Evolutionary conservation across 139 green algal genomes (phyloP), one percentile per base, ranked within the genome.

Genomic region (Penium margaritaceum): DNA sequence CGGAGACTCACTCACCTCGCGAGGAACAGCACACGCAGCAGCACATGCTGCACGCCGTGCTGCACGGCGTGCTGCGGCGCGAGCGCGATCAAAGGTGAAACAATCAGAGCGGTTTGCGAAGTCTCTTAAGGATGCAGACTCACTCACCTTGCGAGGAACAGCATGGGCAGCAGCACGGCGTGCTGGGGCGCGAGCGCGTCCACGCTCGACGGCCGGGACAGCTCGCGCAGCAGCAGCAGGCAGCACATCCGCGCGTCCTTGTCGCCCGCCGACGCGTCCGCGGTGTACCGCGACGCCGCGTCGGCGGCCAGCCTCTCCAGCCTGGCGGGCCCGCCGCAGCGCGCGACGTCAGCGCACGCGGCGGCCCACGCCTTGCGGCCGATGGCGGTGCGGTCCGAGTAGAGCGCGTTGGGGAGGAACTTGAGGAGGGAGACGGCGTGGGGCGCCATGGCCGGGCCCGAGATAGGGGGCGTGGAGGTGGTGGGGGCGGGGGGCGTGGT

Each of bases 261-360:
- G 5, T 84, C 81, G 0, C 63, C 74, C 4, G 74, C 54, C 6
- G 75, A 77, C 0, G 54, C 74, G 4, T 70, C 54, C 14, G 74
- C 79, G 1, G 29, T 37, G 60, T 90, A 89, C 44, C 81, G 62
- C 9, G 67, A 64, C 1, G 87, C 67, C 24, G 84, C 80, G 34
- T 89, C 85, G 19, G 33, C 37, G 14, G 96, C 76, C 3, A 88
- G 61, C 75, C 86, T 88, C 9, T 81, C 77, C 24, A 87, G 51
- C 0, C 87, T 83, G 37, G 90, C 85, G 14, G 76, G 63, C 12
- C 79, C 24, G 0, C 82, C 86, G 58, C 60, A 70, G 27, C 33
- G 32, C 32, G 80, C 81, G 21, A 92, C 72, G 15, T 71, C 60
- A 1, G 85, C 91, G 12, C 78, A 72, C 0, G 91, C 87, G 0